These are phyloP conservation scores for Lathyrus sativus DNA, from an alignment of 306 rosid genomes.

Conservation along the genomic window DNA sequence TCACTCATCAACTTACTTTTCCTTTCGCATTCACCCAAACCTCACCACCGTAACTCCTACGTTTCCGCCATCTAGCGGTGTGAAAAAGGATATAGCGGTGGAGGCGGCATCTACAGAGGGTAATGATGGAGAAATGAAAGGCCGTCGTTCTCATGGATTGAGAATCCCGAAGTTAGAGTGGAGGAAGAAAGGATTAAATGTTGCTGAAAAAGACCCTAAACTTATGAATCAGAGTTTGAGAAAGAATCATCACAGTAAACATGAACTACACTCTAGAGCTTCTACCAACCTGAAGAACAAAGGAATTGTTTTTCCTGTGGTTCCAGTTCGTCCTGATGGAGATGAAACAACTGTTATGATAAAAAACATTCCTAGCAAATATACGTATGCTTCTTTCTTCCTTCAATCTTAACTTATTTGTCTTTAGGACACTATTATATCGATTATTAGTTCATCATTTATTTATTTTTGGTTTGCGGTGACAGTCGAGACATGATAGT, in stretches of 20 bases:
- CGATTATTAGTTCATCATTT: no score
- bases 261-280: no score
- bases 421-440: no score
- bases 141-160: neutral
- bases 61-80: neutral
- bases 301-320: neutral
- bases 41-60: neutral
- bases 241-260: neutral
- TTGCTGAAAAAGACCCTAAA: no score
- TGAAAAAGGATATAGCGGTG: neutral
- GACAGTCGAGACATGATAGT: conserved; percentile 48
- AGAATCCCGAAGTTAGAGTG: neutral
- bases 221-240: neutral
- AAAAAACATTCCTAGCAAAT: conserved; percentile 57
- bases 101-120: neutral
- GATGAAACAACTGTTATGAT: conserved; percentile 58
- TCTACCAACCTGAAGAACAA: neutral
- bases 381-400: conserved; percentile 43
- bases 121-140: neutral
- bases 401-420: no score
- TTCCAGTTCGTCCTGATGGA: conserved; percentile 20
- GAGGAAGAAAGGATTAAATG: neutral
- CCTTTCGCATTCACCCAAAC: neutral
- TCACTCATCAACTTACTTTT: neutral
- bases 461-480: no score